A percentile compares a stretch with the other conserved stretches of the same genome.
Evolutionary conservation across 345 rosid genomes (phyloP).

Genomic region (Citrus mangshanensis): DNA sequence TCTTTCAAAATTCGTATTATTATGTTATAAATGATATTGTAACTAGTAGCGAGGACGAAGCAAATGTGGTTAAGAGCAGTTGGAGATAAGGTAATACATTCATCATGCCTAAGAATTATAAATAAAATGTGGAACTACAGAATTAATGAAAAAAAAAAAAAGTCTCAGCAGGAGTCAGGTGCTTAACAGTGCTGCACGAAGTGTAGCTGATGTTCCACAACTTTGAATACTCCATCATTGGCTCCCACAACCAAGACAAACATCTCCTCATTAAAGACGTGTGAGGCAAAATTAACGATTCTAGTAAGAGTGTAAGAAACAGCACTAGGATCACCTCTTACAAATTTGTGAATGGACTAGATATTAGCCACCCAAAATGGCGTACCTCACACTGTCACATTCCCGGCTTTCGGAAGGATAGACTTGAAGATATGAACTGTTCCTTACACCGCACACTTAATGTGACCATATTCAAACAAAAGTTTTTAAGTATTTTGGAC

Average conservation of each 20-base stretch:
- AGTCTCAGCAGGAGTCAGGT: background rate
- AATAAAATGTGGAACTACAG: background rate
- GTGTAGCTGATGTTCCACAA: background rate
- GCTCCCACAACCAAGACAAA: background rate
- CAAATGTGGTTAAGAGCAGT: background rate
- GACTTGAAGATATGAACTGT: background rate
- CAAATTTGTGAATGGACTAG: background rate
- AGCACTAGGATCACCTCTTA: no score
- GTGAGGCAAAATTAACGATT: background rate
- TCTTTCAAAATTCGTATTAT: background rate
- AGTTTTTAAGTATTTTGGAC: background rate
- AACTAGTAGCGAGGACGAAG: background rate
- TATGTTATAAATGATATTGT: background rate
- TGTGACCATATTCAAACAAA: background rate
- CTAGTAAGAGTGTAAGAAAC: background rate
- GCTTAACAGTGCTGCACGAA: background rate
- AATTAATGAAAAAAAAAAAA: background rate
- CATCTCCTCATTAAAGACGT: background rate
- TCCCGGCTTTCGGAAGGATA: background rate
- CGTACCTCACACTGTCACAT: background rate
- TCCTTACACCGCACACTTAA: background rate
- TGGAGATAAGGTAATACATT: background rate
- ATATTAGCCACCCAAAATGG: background rate
- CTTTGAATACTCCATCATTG: background rate
- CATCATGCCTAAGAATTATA: background rate